These are phyloP conservation scores for Colletotrichum tropicale DNA, from an alignment of 2,329 filamentous ascomycete species.

Conservation along the genomic window DNA sequence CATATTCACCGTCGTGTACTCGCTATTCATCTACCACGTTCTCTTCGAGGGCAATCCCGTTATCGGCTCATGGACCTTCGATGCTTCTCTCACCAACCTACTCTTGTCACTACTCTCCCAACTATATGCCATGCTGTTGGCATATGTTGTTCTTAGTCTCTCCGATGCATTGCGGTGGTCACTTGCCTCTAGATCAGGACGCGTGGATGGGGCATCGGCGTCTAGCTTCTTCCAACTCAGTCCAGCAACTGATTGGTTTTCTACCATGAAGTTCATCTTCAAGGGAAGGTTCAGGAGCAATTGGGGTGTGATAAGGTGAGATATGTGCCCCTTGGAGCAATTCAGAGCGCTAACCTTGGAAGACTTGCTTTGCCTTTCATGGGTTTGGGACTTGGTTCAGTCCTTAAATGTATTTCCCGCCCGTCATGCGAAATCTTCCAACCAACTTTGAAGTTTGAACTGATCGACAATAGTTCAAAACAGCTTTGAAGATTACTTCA, in stretches of 20 bases:
- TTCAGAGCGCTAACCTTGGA: neutral
- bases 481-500: constrained; percentile 21
- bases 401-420: neutral
- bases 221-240: constrained; percentile 17
- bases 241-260: constrained; percentile 17
- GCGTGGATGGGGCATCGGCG: neutral
- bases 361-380: constrained; percentile 12
- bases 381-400: constrained; percentile 8
- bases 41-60: constrained; percentile 4
- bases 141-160: neutral
- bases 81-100: constrained; percentile 11
- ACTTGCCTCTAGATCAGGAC: neutral
- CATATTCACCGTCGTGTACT: constrained; percentile 7
- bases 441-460: neutral
- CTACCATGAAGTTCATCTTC: constrained; percentile 9
- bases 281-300: neutral
- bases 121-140: constrained; percentile 5
- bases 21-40: constrained; percentile 7
- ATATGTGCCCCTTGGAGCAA: neutral
- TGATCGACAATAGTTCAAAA: neutral
- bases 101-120: constrained; percentile 8
- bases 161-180: constrained; percentile 14
- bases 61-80: neutral
- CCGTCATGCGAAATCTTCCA: neutral
- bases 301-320: neutral